Evolutionary conservation across 768 basidiomycete genomes (phyloP).

Genomic region (Kwoniella pini): DNA sequence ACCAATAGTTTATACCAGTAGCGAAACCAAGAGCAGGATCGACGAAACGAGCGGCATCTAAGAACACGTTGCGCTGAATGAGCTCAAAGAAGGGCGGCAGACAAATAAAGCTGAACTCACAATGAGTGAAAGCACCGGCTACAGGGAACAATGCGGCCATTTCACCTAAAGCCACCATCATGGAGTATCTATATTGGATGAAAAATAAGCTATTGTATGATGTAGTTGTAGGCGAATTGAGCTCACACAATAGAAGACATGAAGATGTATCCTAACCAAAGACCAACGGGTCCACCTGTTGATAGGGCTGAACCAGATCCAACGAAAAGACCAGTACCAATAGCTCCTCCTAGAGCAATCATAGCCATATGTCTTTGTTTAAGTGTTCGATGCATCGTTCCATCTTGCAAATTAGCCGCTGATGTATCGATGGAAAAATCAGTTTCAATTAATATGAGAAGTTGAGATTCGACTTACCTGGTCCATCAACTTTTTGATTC

Average conservation of each 20-base stretch:
- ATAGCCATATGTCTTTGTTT: constrained; percentile 54
- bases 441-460: background rate
- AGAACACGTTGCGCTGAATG: constrained; percentile 45
- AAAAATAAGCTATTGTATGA: background rate
- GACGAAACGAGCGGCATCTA: constrained; percentile 58
- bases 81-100: constrained; percentile 26
- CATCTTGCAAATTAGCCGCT: constrained; percentile 25
- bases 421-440: no score
- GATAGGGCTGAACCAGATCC: constrained; percentile 46
- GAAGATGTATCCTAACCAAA: constrained; percentile 49
- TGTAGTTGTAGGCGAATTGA: background rate
- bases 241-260: constrained; percentile 50
- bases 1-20: constrained; percentile 49
- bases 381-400: constrained; percentile 48
- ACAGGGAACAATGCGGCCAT: constrained; percentile 55
- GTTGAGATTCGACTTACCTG: constrained; percentile 18
- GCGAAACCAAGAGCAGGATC: constrained; percentile 56
- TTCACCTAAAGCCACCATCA: constrained; percentile 51
- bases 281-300: constrained; percentile 49
- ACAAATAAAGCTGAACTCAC: background rate
- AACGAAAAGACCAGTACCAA: constrained; percentile 47
- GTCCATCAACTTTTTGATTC: constrained; percentile 26
- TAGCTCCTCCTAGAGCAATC: constrained; percentile 54
- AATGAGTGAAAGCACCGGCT: constrained; percentile 32
- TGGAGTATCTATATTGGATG: constrained; percentile 33